Conservation (phyloP, 176 grass and related monocot genomes). For the Echinochloa phyllopogon region DNA sequence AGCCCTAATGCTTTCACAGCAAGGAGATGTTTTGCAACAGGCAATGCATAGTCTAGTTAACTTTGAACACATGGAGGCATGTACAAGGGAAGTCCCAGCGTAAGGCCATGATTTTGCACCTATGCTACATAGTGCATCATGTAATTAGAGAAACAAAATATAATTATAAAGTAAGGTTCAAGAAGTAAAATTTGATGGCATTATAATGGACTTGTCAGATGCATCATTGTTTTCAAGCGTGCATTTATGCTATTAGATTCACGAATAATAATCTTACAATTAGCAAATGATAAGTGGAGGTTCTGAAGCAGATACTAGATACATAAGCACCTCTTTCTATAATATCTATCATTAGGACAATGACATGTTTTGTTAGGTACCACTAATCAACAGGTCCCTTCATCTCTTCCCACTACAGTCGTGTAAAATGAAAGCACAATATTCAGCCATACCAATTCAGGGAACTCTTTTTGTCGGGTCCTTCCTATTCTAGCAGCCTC, state of each 20-base stretch:
- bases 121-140: neutral
- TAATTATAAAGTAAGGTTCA: neutral
- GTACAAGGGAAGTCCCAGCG: neutral
- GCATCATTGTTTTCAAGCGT: neutral
- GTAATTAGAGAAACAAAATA: too few species aligned
- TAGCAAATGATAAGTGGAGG: neutral
- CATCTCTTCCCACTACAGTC: neutral
- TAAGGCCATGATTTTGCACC: neutral
- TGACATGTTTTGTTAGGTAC: neutral
- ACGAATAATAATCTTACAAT: neutral
- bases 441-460: conserved; percentile 70
- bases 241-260: neutral
- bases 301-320: neutral
- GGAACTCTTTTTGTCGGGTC: conserved; percentile 76
- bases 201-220: neutral
- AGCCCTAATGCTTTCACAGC: neutral
- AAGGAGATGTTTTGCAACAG: neutral
- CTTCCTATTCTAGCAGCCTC: conserved; percentile 92
- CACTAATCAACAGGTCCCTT: conserved; percentile 5
- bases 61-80: neutral
- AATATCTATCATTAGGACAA: neutral
- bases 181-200: neutral
- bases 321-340: neutral
- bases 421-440: conserved; percentile 3
- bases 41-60: conserved; percentile 5